A percentile compares a stretch with the other conserved stretches of the same genome.
Evolutionary conservation across 805 yeast species (phyloP).

Genomic region (Schwanniomyces pseudopolymorphus): DNA sequence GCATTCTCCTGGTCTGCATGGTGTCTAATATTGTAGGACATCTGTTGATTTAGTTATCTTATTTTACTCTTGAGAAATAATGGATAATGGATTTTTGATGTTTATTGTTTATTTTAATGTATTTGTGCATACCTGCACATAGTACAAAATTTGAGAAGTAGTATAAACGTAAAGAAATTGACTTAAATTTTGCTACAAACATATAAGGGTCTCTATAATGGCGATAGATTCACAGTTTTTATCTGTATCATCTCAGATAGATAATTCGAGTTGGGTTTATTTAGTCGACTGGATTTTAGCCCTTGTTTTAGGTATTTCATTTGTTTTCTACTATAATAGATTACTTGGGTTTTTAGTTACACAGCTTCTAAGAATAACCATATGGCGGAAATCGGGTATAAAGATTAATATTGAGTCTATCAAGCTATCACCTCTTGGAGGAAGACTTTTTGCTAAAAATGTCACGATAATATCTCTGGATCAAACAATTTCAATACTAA

Average conservation of each 20-base stretch:
- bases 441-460: slow-evolving; percentile 77
- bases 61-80: not conserved
- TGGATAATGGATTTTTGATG: not conserved
- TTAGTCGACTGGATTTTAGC: slow-evolving; percentile 79
- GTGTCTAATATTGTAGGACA: not conserved
- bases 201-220: slow-evolving; percentile 12
- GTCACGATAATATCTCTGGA: slow-evolving; percentile 71
- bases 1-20: slow-evolving; percentile 13
- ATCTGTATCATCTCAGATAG: slow-evolving; percentile 20
- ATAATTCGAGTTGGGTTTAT: slow-evolving; percentile 59
- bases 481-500: slow-evolving; percentile 66
- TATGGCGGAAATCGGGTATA: slow-evolving; percentile 65
- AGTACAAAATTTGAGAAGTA: not conserved
- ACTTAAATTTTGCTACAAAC: not conserved
- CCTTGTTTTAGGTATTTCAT: slow-evolving; percentile 57
- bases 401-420: slow-evolving; percentile 70
- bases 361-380: slow-evolving; percentile 43
- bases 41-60: not conserved
- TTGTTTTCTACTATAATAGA: slow-evolving; percentile 77
- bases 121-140: not conserved
- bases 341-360: slow-evolving; percentile 62
- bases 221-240: slow-evolving; percentile 25
- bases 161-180: not conserved
- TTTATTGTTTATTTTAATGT: not conserved
- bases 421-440: slow-evolving; percentile 77